Evolutionary conservation across 768 basidiomycete genomes (phyloP).

Genomic region (Naganishia vaughanmartiniae): DNA sequence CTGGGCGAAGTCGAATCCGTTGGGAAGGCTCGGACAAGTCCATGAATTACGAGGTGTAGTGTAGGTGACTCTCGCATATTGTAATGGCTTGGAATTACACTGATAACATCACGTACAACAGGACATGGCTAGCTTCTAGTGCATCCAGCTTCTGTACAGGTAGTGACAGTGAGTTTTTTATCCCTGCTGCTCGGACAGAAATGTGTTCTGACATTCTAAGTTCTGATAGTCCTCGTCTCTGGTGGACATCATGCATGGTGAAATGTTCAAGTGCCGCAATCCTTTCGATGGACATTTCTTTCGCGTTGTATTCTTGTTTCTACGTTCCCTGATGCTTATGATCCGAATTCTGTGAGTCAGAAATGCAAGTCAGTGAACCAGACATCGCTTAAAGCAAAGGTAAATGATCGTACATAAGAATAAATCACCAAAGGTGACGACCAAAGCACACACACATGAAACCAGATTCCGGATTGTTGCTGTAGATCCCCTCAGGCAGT

Average conservation of each 20-base stretch:
- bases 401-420: neutral
- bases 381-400: neutral
- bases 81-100: neutral
- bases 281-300: neutral
- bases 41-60: conserved; percentile 34
- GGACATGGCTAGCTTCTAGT: conserved; percentile 33
- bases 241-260: conserved; percentile 34
- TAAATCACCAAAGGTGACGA: conserved; percentile 4
- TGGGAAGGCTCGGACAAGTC: conserved; percentile 33
- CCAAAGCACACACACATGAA: conserved; percentile 15
- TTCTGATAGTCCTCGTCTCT: conserved; percentile 26
- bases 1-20: conserved; percentile 34
- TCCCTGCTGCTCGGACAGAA: neutral
- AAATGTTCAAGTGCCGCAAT: conserved; percentile 13
- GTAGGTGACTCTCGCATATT: conserved; percentile 9
- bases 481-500: conserved; percentile 5
- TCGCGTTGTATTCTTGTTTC: neutral
- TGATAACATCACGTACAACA: conserved; percentile 6
- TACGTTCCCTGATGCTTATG: neutral
- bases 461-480: too few species aligned
- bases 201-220: conserved; percentile 1
- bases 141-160: conserved; percentile 32
- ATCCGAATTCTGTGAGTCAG: neutral
- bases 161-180: conserved; percentile 26
- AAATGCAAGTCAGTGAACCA: neutral